phyloP scores from a whole-genome alignment of 768 basidiomycete genomes.

The Ephemerocybe angulata region DNA sequence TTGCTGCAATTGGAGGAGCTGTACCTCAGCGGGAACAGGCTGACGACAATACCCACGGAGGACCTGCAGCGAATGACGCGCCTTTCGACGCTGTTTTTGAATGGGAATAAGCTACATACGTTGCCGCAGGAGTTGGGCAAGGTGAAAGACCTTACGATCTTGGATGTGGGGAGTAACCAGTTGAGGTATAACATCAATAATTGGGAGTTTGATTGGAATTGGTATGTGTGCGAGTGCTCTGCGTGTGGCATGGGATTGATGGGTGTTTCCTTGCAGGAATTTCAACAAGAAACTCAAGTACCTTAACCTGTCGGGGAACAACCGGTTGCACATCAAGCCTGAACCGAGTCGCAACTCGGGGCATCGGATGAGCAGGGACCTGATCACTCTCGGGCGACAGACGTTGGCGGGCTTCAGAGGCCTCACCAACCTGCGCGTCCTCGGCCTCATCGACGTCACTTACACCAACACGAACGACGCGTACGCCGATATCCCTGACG shows the following conservation, averaged over 20 bases:
- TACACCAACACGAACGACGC: slow-evolving; percentile 61
- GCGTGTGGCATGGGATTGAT: not conserved
- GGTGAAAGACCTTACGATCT: slow-evolving; percentile 67
- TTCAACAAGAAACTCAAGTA: slow-evolving; percentile 92
- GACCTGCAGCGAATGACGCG: slow-evolving; percentile 70
- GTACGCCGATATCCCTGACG: slow-evolving; percentile 68
- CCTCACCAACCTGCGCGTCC: slow-evolving; percentile 79
- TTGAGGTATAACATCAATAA: slow-evolving; percentile 98
- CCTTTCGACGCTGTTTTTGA: slow-evolving; percentile 77
- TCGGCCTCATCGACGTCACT: slow-evolving; percentile 97
- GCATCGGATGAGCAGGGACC: slow-evolving; percentile 23
- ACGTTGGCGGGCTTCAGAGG: slow-evolving; percentile 80
- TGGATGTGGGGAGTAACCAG: slow-evolving; percentile 92
- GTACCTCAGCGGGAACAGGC: slow-evolving; percentile 93
- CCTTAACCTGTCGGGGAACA: slow-evolving; percentile 96
- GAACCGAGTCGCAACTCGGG: slow-evolving; percentile 39
- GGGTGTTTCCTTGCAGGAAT: slow-evolving; percentile 57
- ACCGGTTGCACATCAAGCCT: slow-evolving; percentile 91
- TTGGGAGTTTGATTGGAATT: slow-evolving; percentile 99
- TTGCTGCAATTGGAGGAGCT: slow-evolving; percentile 74
- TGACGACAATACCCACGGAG: slow-evolving; percentile 86
- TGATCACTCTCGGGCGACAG: slow-evolving; percentile 23
- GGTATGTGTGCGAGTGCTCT: slow-evolving; percentile 47
- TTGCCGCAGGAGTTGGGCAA: slow-evolving; percentile 88
- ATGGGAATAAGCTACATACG: slow-evolving; percentile 91